A percentile compares a stretch with the other conserved stretches of the same genome.
phyloP scores from a whole-genome alignment of 2,329 filamentous ascomycete genomes.

The Aspergillus chevalieri region DNA sequence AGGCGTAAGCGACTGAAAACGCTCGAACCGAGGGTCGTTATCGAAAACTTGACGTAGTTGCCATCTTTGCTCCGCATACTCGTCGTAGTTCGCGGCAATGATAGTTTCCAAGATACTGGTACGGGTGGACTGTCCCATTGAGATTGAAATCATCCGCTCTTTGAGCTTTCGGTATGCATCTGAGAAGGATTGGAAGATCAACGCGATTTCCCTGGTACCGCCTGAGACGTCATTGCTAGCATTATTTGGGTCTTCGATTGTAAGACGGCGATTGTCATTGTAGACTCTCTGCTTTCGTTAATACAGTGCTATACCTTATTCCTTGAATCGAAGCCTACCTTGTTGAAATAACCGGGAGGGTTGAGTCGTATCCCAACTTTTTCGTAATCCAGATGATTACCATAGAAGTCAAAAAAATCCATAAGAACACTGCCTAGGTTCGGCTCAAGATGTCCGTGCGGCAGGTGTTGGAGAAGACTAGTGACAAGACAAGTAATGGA shows the following conservation, averaged over 20 bases:
- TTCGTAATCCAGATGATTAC: conserved; percentile 68
- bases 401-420: conserved; percentile 85
- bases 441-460: conserved; percentile 59
- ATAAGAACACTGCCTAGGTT: conserved; percentile 77
- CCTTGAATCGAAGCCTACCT: conserved; percentile 47
- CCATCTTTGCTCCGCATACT: conserved; percentile 63
- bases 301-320: not conserved
- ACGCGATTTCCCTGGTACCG: conserved; percentile 64
- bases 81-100: conserved; percentile 70
- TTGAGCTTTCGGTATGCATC: conserved; percentile 56
- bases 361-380: conserved; percentile 68
- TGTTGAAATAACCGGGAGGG: conserved; percentile 67
- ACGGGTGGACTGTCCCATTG: conserved; percentile 14
- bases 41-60: conserved; percentile 53
- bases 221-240: conserved; percentile 81
- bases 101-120: conserved; percentile 64
- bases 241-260: conserved; percentile 89
- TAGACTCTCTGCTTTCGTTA: conserved; percentile 25
- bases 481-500: conserved; percentile 90
- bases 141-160: conserved; percentile 46
- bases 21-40: conserved; percentile 30
- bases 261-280: conserved; percentile 62
- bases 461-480: conserved; percentile 76
- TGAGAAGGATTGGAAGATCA: conserved; percentile 65
- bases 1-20: conserved; percentile 21